These are phyloP conservation scores for Erucastrum elatum DNA, from an alignment of 345 rosid genomes.

Conservation along the genomic window DNA sequence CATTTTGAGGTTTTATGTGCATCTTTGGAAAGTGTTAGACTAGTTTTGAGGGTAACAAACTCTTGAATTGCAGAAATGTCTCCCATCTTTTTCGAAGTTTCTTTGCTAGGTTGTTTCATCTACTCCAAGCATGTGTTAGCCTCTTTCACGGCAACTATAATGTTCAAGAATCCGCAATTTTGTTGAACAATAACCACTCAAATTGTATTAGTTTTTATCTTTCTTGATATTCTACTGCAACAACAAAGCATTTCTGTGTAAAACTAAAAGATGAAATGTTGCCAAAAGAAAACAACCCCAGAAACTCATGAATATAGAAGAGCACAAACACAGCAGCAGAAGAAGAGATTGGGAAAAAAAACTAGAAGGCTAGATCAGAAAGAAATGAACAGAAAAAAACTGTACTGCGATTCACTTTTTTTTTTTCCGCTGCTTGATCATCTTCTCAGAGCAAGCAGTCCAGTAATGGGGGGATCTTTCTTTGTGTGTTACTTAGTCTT, in stretches of 20 bases:
- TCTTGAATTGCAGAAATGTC: constrained; percentile 56
- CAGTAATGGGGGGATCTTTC: constrained; percentile 13
- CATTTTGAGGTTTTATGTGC: constrained; percentile 25
- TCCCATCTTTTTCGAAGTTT: constrained; percentile 53
- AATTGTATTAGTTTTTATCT: neutral
- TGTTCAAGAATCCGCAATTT: neutral
- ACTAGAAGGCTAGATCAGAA: constrained; percentile 17
- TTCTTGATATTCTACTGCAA: constrained; percentile 3
- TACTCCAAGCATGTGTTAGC: constrained; percentile 55
- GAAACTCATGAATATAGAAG: constrained; percentile 5
- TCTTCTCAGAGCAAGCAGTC: constrained; percentile 14
- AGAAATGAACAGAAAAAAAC: constrained; percentile 31
- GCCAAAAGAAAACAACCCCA: neutral
- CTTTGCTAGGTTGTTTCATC: constrained; percentile 60
- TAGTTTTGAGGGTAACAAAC: constrained; percentile 57
- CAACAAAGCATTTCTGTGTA: constrained; percentile 16
- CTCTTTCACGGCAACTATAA: constrained; percentile 35
- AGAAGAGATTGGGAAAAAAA: constrained; percentile 2
- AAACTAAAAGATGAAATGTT: constrained; percentile 18
- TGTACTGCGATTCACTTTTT: constrained; percentile 28
- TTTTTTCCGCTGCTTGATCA: constrained; percentile 11
- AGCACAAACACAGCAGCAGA: neutral
- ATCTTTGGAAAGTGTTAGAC: constrained; percentile 25
- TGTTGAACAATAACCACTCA: neutral
- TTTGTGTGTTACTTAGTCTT: constrained; percentile 11